Evolutionary conservation across 257 asterid species (phyloP).

Genomic region (Solanum arcanum): DNA sequence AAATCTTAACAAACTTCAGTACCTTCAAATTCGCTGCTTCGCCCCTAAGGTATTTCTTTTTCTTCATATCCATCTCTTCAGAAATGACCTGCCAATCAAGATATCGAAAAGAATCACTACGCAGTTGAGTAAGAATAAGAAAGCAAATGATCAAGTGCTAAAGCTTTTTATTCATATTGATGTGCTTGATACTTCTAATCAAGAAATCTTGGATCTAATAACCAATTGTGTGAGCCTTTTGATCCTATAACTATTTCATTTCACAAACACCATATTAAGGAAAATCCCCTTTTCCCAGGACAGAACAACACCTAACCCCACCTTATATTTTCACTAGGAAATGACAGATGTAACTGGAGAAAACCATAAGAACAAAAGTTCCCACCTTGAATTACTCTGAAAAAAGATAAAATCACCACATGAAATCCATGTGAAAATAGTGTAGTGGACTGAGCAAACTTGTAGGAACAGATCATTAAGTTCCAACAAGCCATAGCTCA

Average conservation of each 20-base stretch:
- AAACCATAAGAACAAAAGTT: not conserved
- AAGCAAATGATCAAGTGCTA: not conserved
- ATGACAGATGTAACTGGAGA: not conserved
- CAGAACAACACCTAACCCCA: not conserved
- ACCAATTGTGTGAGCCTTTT: not conserved
- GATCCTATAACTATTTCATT: not conserved
- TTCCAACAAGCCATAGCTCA: not conserved
- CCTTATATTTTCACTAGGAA: not conserved
- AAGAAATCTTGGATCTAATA: not conserved
- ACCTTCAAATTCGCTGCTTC: conserved; percentile 71
- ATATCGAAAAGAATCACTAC: not conserved
- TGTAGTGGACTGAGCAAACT: not conserved
- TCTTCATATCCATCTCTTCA: conserved; percentile 48
- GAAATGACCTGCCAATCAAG: conserved; percentile 28
- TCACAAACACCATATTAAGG: not conserved
- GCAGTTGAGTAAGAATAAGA: not conserved
- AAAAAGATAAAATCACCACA: not conserved
- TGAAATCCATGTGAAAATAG: not conserved
- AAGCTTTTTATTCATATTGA: not conserved
- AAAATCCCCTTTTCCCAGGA: not conserved
- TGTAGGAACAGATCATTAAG: not conserved
- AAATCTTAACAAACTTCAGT: not conserved
- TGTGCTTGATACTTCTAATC: not conserved
- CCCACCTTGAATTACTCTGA: not conserved
- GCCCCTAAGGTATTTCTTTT: conserved; percentile 68